phyloP scores from a whole-genome alignment of 768 basidiomycete genomes.

The Collybia mongolica region DNA sequence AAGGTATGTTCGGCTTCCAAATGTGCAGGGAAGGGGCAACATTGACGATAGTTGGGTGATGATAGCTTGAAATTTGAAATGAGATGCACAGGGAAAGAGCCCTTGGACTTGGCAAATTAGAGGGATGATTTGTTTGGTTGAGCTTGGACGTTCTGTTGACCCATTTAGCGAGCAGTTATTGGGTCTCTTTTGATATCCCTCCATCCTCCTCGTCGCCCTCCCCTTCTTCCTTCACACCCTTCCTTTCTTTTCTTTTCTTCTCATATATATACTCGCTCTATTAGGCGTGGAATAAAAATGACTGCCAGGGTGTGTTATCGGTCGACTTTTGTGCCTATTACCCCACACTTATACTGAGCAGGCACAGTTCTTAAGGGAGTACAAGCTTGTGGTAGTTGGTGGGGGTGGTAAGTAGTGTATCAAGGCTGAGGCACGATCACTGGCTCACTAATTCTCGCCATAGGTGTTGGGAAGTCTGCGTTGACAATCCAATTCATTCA shows the following conservation, averaged over 20 bases:
- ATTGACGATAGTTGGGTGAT: too few species aligned
- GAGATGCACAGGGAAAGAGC: not conserved
- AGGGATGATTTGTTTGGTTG: not conserved
- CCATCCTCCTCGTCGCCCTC: slow-evolving; percentile 3
- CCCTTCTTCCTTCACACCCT: not conserved
- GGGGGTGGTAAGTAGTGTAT: slow-evolving; percentile 74
- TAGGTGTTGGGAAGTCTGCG: slow-evolving; percentile 72
- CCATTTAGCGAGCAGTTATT: not conserved
- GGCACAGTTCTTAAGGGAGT: slow-evolving; percentile 93
- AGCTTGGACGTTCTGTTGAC: not conserved
- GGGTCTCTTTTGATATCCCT: not conserved
- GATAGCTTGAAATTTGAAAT: too few species aligned
- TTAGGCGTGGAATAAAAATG: slow-evolving; percentile 22
- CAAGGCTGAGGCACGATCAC: not conserved
- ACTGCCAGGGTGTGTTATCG: slow-evolving; percentile 33
- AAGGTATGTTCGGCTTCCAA: too few species aligned
- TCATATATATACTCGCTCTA: not conserved
- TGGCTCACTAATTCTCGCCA: not conserved
- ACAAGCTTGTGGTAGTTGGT: slow-evolving; percentile 98
- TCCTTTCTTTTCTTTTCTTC: slow-evolving; percentile 8
- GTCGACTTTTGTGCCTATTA: not conserved
- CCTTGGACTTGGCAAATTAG: not conserved
- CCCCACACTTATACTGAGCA: slow-evolving; percentile 26
- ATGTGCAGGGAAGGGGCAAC: too few species aligned
- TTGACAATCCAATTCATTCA: slow-evolving; percentile 99